Conservation (phyloP, 2,329 filamentous ascomycete genomes). For the Seiridium unicorne region DNA sequence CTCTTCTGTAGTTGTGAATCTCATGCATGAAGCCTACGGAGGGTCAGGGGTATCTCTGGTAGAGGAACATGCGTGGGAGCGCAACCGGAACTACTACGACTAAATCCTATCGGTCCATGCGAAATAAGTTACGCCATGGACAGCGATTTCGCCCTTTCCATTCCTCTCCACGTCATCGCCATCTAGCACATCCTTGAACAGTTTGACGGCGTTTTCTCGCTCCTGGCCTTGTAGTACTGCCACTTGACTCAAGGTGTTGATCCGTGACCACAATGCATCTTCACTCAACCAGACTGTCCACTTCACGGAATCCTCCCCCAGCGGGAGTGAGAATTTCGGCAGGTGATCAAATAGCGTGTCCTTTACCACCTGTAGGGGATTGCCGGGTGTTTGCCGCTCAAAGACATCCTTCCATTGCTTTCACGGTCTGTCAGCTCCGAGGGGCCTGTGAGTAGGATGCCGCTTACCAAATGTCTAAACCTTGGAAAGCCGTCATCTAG, state of each 20-base stretch:
- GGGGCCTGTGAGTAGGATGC: background rate
- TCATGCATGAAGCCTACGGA: background rate
- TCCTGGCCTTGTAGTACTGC: slow-evolving; percentile 53
- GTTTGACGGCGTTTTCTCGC: slow-evolving; percentile 44
- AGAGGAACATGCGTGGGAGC: background rate
- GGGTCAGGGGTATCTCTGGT: background rate
- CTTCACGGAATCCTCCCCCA: slow-evolving; percentile 53
- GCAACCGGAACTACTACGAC: background rate
- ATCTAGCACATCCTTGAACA: slow-evolving; percentile 54
- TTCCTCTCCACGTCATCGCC: slow-evolving; percentile 55
- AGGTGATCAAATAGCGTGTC: slow-evolving; percentile 36
- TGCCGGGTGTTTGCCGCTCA: slow-evolving; percentile 53
- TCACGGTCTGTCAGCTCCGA: background rate
- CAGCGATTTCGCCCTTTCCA: slow-evolving; percentile 57
- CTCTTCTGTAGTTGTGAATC: background rate
- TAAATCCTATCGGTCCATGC: slow-evolving; percentile 53
- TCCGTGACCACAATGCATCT: slow-evolving; percentile 62
- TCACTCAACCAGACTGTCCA: slow-evolving; percentile 59
- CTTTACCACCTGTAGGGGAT: slow-evolving; percentile 49
- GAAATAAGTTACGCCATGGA: slow-evolving; percentile 64
- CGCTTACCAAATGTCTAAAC: slow-evolving; percentile 55
- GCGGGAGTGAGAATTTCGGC: slow-evolving; percentile 57
- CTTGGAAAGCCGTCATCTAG: slow-evolving; percentile 59
- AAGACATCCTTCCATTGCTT: slow-evolving; percentile 64
- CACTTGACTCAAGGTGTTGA: slow-evolving; percentile 67